Base-by-base conservation (phyloP, 495 filamentous ascomycete genomes). In the Tuber calosporum region DNA sequence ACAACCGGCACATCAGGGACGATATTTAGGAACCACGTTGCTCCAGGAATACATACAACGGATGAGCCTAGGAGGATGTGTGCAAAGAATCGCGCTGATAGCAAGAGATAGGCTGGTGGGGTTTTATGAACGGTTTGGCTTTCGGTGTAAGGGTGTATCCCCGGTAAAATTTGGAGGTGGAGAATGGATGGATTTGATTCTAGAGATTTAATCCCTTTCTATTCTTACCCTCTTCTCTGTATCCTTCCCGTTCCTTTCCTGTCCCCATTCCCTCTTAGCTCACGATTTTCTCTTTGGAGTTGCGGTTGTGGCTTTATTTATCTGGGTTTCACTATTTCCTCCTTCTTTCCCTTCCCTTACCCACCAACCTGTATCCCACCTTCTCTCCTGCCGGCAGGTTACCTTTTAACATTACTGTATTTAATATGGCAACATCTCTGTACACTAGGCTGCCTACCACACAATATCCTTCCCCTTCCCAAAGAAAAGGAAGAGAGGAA, bases 41-140 rank as follows among this genome's bases (percentile, higher is more conserved):
- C 83, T 97, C 81, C 89, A 87, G 83, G 85, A 90, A 4, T 97
- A 92, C 78, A 85, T 93, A 67, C 89, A 93, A 75, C 87, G 90
- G 42, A 83, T 89, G 77, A 84, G 84, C 79, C 83, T 84, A 69
- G 86, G 87, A 22, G 89, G 86, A 17, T 85, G 92, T 70, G 92
- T 88, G 7, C 88, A 93, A 69, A 86, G 89, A 40, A 87, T 94
- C 74, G 89, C 91, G 4, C 84, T 98, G 67, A 89, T 97, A 74
- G 89, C 90, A n/a, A 89, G 91, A 79, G 89, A 92, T 71, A 86
- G 87, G 67, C 81, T 95, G 40, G 83, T 94, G 20, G 79, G 83
- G 0, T 97, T 91, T 81, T 98, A 97, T 81, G 87, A 92, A 80
- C 85, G 85, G 13, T 87, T 93, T 66, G 92, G 92, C 1, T 98